Evolutionary conservation across 768 basidiomycete genomes (phyloP), one percentile per base, ranked within the genome.

Genomic region (Termitomyces sp.): DNA sequence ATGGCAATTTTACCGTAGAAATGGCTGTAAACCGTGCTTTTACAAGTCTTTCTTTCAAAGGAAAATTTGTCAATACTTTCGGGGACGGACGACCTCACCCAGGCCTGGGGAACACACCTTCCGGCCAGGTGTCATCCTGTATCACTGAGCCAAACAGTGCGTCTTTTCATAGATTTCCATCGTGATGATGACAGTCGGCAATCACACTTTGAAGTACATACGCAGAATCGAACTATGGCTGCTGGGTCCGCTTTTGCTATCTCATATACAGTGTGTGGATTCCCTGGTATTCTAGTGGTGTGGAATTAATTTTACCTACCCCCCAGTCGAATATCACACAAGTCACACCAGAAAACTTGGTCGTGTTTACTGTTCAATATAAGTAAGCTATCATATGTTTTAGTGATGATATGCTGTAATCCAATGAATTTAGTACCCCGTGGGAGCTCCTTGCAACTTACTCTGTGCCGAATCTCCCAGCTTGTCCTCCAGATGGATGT

Each of bases 201-300:
- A 42, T 54, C 42, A 46, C 2, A 57, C 24, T 44, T 28, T 53
- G 4, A 43, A 83, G 81, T 83, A 65, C 81, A 83, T 65, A 72
- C 80, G 1, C 80, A 82, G 60, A 81, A 82, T 55, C 66, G 77
- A 54, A 70, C 74, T 12, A 76, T 70, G 69, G 79, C 80, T 47
- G 80, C 81, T 44, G 81, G 81, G 2, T 78, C 80, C 42, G 81
- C 77, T 3, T 81, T 83, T 57, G 80, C 80, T 20, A 83, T 83
- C 50, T 75, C 81, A 14, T 83, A 83, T 60, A 65, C 73, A 40
- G 80, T 80, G 54, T 24, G 65, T 63, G 42, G 20, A 18, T 51
- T 22, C 24, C 6, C 32, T 56, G 18, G 9, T 45, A 20, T 26
- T 8, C 1, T 10, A 16, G 2, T 12, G 4, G 35, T 44, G 33